phyloP scores from a whole-genome alignment of 2,329 filamentous ascomycete genomes.

The Colletotrichum spinosum region DNA sequence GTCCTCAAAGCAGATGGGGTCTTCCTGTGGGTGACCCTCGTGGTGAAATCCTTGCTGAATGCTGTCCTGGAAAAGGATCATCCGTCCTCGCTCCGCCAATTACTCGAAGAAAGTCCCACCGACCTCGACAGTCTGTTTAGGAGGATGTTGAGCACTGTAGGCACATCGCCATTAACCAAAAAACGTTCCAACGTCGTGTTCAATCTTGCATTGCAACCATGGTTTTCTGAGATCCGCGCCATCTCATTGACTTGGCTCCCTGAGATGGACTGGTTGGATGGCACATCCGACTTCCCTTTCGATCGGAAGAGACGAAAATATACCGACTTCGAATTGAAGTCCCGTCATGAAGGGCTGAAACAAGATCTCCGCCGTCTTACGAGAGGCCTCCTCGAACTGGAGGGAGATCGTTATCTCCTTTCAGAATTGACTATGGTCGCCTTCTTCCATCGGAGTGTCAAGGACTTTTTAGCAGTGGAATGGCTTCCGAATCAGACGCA shows the following conservation, averaged over 20 bases:
- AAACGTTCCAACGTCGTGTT: background rate
- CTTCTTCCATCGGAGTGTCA: too few species aligned
- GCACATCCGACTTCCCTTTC: background rate
- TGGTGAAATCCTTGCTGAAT: slow-evolving; percentile 4
- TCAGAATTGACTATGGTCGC: too few species aligned
- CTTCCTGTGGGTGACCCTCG: slow-evolving; percentile 15
- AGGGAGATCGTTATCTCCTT: too few species aligned
- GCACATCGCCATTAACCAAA: background rate
- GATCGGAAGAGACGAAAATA: background rate
- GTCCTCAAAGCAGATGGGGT: slow-evolving; percentile 3
- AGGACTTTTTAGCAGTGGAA: too few species aligned
- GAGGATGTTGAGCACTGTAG: slow-evolving; percentile 3
- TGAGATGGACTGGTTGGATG: background rate
- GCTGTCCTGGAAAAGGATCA: background rate
- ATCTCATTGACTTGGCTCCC: slow-evolving; percentile 3
- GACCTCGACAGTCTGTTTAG: slow-evolving; percentile 6
- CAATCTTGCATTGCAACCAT: background rate
- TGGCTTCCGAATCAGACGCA: too few species aligned
- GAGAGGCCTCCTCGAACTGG: slow-evolving; percentile 5
- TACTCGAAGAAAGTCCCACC: background rate
- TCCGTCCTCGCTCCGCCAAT: background rate
- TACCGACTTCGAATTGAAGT: background rate
- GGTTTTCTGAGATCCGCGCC: background rate
- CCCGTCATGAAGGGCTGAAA: background rate
- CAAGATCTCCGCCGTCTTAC: background rate